Evolutionary conservation across 2,329 filamentous ascomycete genomes (phyloP), one percentile per base, ranked within the genome.

Genomic region (Neonectria coccinea): DNA sequence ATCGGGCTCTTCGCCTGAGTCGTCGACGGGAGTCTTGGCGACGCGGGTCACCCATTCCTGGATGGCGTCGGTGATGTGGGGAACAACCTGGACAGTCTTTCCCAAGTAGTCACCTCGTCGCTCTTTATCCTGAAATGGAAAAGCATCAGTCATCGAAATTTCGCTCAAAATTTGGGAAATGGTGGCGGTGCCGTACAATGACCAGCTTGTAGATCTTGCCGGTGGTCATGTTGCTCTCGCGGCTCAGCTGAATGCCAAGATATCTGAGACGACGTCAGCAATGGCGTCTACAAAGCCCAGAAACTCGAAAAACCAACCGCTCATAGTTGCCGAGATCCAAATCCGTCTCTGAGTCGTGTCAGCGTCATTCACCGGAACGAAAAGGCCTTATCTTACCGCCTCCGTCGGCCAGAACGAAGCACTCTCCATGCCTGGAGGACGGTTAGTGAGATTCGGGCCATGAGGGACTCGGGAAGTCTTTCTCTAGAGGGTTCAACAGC

Each of bases 171-270:
- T 44, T 27, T 5, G 20, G 3, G 9, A 9, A 5, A 33, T 62
- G 22, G 33, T 4, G 39, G 12, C n/a, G 50, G 20, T 48, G 42
- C 59, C 86, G 84, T 76, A 91, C 86, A 73, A 97, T 94, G 58
- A 97, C 94, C 74, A 92, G 89, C 75, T 93, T 86, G 81, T 97
- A 98, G 72, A 98, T 93, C 84, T 98, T 97, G 76, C 96, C 96
- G 6, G 95, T 97, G 4, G 96, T 99, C 80, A 99, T 97, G 80
- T 98, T 98, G 84, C 95, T 93, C 73, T 97, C 94, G 66, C 90
- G 86, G 9, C 89, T 93, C 66, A 98, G 85, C 59, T 90, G 92
- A 69, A 95, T 90, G 75, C 91, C 90, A 59, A 97, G 89, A 77
- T 97, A 97, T 39, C 79, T 77, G 51, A 33, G 36, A 39, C 58